Percentiles rank a stretch among this genome's conserved stretches.
Conservation (phyloP, 2,329 filamentous ascomycete species). For the Ceratocystiopsis brevicomis region DNA sequence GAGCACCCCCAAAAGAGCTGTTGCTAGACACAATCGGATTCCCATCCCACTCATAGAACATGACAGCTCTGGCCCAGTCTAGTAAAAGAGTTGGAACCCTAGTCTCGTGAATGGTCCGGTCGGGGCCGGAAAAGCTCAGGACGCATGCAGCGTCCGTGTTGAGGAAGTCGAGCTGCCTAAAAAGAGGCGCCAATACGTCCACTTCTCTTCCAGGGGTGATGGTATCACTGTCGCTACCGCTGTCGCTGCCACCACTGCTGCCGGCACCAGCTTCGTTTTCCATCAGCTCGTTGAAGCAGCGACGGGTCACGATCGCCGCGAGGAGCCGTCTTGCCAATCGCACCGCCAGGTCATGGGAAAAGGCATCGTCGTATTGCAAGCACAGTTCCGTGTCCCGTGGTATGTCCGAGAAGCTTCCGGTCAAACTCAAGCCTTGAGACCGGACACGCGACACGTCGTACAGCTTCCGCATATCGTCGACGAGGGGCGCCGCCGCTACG, state of each 20-base stretch:
- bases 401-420: conserved; percentile 23
- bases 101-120: conserved; percentile 36
- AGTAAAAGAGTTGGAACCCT: conserved; percentile 37
- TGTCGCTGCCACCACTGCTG: neutral
- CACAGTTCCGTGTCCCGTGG: conserved; percentile 30
- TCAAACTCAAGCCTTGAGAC: conserved; percentile 31
- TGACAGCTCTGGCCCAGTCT: conserved; percentile 56
- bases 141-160: conserved; percentile 24
- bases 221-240: neutral
- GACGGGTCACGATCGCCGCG: conserved; percentile 33
- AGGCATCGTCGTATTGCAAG: conserved; percentile 42
- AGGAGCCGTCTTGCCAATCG: conserved; percentile 40
- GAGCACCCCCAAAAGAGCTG: conserved; percentile 55
- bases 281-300: conserved; percentile 29
- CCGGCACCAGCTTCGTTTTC: conserved; percentile 16
- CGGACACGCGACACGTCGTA: conserved; percentile 42
- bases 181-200: conserved; percentile 28
- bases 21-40: conserved; percentile 49
- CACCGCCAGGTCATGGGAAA: conserved; percentile 40
- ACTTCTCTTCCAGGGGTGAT: conserved; percentile 1
- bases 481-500: conserved; percentile 35
- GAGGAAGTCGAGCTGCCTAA: conserved; percentile 34
- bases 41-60: conserved; percentile 68
- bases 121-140: conserved; percentile 29
- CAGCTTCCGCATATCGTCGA: conserved; percentile 27